A percentile compares a stretch with the other conserved stretches of the same genome.
phyloP scores from a whole-genome alignment of 805 yeast genomes.

The Cyberlindnera xylosilytica region DNA sequence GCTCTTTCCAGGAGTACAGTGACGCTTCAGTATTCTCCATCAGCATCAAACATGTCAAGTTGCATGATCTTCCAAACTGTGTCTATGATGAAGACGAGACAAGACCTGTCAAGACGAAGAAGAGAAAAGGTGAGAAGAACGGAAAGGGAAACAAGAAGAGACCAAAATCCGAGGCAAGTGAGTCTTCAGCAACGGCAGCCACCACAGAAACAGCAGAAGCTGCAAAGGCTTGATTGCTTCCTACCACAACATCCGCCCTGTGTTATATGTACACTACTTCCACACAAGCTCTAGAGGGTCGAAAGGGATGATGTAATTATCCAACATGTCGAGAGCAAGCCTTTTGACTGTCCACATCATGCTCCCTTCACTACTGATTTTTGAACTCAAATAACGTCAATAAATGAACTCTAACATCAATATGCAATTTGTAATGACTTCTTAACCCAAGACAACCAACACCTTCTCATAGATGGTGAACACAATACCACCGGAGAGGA shows the following conservation, averaged over 20 bases:
- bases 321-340: too few species aligned
- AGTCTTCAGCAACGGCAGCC: slow-evolving; percentile 2
- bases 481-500: slow-evolving; percentile 94
- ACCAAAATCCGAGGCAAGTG: slow-evolving; percentile 29
- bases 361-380: too few species aligned
- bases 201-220: slow-evolving; percentile 1
- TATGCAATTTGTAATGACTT: neutral
- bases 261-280: too few species aligned
- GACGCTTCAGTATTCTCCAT: slow-evolving; percentile 50
- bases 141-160: slow-evolving; percentile 35
- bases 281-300: too few species aligned
- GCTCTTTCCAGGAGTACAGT: slow-evolving; percentile 69
- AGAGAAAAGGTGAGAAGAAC: slow-evolving; percentile 44
- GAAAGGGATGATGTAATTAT: too few species aligned
- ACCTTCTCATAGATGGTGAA: slow-evolving; percentile 94
- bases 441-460: slow-evolving; percentile 39
- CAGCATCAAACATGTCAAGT: slow-evolving; percentile 67
- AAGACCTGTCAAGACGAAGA: slow-evolving; percentile 65
- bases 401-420: neutral
- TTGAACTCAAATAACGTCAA: neutral
- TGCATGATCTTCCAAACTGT: slow-evolving; percentile 78
- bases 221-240: slow-evolving; percentile 3
- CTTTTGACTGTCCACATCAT: too few species aligned
- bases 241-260: too few species aligned
- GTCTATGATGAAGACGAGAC: slow-evolving; percentile 79